Evolutionary conservation across 805 yeast genomes (phyloP), one percentile per base, ranked within the genome.

Genomic region (Saturnispora galanensis): DNA sequence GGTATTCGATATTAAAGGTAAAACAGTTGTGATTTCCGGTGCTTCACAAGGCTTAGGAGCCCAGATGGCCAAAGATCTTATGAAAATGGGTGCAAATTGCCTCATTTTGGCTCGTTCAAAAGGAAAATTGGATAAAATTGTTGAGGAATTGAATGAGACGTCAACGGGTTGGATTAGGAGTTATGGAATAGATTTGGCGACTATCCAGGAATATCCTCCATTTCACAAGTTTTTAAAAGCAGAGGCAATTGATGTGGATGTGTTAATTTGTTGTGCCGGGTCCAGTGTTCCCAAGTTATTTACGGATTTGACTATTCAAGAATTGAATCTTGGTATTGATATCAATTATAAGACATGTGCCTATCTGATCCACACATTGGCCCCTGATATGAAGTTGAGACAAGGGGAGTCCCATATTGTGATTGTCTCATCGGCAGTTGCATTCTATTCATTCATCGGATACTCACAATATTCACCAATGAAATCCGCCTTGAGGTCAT

Each of bases 21-120:
- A 73, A 56, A 58, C 74, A 1, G 88, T 82, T 3, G 71, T 90
- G 13, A 71, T 90, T n/a, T 76, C 95, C 0, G 98, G 98, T 3
- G 97, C 87, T 0, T 87, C 96, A 0, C 98, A 90, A 57, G 98
- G 98, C 0, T 67, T 90, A 1, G 98, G 98, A 0, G 79, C 79
- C 3, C 84, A 82, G 33, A 62, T 90, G 46, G 95, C 95, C 0
- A 65, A 67, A 35, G 69, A 73, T 45, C 48, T 68, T 2, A 56
- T 52, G 18, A n/a, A 42, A 3, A 53, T 58, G 15, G 79, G 81
- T 3, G 83, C 88, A 32, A 71, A 75, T 43, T 84, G 89, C 1
- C 66, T 83, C 1, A 63, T 93, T 15, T 82, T 89, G 10, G 87
- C 97, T 1, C 70, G 98, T 51, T 81, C 90, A 0, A 79, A 72